phyloP scores from a whole-genome alignment of 495 filamentous ascomycete species.

The Lasiosphaeria hispida region DNA sequence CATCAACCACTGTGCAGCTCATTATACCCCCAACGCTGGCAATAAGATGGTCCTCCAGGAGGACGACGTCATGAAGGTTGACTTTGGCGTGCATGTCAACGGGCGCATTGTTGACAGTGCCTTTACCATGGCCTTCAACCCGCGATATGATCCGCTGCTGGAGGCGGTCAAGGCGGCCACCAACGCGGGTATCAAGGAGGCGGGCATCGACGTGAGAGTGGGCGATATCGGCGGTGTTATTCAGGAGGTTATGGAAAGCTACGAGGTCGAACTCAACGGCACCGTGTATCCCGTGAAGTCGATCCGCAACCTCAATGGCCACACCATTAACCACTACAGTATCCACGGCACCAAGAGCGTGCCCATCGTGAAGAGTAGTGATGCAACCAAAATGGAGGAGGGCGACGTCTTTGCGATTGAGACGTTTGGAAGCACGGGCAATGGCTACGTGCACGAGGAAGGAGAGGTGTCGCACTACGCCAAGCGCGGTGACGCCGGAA shows the following conservation, averaged over 20 bases:
- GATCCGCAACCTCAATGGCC: constrained; percentile 85
- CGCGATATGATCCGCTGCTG: constrained; percentile 78
- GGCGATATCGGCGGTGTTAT: constrained; percentile 73
- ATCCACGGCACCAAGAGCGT: constrained; percentile 90
- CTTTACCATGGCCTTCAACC: constrained; percentile 87
- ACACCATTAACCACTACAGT: constrained; percentile 79
- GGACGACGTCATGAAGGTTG: constrained; percentile 89
- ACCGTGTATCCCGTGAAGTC: constrained; percentile 77
- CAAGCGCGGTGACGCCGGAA: constrained; percentile 59
- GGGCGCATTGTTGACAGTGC: constrained; percentile 90
- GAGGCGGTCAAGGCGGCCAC: constrained; percentile 82
- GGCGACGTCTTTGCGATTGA: constrained; percentile 92
- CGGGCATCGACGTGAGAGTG: constrained; percentile 78
- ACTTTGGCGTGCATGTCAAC: constrained; percentile 89
- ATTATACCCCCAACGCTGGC: constrained; percentile 90
- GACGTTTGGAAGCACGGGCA: constrained; percentile 90
- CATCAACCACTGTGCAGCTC: constrained; percentile 84
- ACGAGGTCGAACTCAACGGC: constrained; percentile 76
- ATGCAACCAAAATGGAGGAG: constrained; percentile 90
- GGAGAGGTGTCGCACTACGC: constrained; percentile 81
- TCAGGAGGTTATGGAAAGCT: constrained; percentile 87
- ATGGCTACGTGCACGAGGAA: constrained; percentile 79
- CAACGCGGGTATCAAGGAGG: constrained; percentile 80
- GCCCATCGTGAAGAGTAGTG: constrained; percentile 78
- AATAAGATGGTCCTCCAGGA: constrained; percentile 78